Conservation (phyloP, 2,329 filamentous ascomycete genomes). For the Apiospora malaysiana region DNA sequence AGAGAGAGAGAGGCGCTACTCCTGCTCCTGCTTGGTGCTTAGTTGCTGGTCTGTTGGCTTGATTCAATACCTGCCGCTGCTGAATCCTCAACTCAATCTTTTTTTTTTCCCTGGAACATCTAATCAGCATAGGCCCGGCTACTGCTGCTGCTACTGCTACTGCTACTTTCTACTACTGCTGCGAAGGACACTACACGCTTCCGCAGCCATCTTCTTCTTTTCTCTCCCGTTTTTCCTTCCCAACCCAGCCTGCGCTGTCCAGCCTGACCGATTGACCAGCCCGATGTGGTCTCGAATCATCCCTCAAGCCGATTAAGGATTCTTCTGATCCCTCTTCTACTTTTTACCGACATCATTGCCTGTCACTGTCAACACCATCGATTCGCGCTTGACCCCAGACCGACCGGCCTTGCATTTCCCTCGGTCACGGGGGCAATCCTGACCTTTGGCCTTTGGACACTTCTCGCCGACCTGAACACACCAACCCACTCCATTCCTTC, state of each 20-base stretch:
- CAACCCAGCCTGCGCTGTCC: slow-evolving; percentile 2
- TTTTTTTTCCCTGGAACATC: slow-evolving; percentile 15
- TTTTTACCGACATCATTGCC: slow-evolving; percentile 3
- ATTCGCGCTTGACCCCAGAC: not conserved
- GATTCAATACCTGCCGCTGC: slow-evolving; percentile 7
- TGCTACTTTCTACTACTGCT: not conserved
- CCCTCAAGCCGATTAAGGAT: slow-evolving; percentile 17
- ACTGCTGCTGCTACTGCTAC: not conserved
- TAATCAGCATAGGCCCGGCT: slow-evolving; percentile 17
- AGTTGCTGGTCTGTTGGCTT: slow-evolving; percentile 4
- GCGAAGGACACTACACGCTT: slow-evolving; percentile 14
- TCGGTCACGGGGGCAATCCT: slow-evolving; percentile 23
- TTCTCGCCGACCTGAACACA: not conserved
- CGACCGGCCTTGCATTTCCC: not conserved
- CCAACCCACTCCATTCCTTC: not conserved
- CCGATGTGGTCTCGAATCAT: slow-evolving; percentile 17
- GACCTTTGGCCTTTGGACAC: not conserved
- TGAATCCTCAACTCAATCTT: slow-evolving; percentile 9
- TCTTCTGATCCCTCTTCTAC: not conserved
- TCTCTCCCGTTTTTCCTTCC: slow-evolving; percentile 14
- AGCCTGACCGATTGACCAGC: slow-evolving; percentile 7
- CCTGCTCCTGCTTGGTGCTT: not conserved
- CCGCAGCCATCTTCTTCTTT: not conserved
- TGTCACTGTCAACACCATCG: not conserved
- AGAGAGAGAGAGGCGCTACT: not conserved